These are phyloP conservation scores for Stemphylium beticola DNA, from an alignment of 2,329 filamentous ascomycete genomes.

Conservation along the genomic window DNA sequence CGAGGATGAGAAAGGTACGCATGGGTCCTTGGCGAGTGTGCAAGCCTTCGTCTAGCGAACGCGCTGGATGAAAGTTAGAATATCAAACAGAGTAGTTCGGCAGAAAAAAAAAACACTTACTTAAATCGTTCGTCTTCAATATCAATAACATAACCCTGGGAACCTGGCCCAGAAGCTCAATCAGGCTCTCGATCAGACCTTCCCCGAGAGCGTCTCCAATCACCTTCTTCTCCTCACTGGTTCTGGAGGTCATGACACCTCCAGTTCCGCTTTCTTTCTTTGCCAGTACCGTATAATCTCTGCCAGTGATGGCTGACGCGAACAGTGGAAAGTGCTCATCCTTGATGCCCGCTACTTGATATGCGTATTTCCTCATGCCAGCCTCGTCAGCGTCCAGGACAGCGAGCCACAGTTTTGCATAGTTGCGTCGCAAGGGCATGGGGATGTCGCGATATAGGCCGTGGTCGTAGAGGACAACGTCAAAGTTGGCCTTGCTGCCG, in stretches of 20 bases:
- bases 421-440: constrained; percentile 75
- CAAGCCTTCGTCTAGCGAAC: constrained; percentile 89
- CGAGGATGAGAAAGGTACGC: constrained; percentile 68
- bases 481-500: constrained; percentile 75
- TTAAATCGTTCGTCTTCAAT: constrained; percentile 96
- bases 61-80: constrained; percentile 55
- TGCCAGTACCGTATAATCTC: constrained; percentile 81
- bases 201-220: constrained; percentile 86
- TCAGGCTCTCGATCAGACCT: constrained; percentile 84
- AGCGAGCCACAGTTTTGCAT: constrained; percentile 97
- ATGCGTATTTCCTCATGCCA: constrained; percentile 85
- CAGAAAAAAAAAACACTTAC: constrained; percentile 49
- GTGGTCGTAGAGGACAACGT: constrained; percentile 95
- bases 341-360: constrained; percentile 85
- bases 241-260: constrained; percentile 63
- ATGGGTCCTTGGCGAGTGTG: constrained; percentile 72
- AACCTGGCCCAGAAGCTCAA: constrained; percentile 85
- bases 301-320: constrained; percentile 92
- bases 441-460: constrained; percentile 95
- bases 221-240: constrained; percentile 79
- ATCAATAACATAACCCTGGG: constrained; percentile 93
- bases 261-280: constrained; percentile 48
- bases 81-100: background rate
- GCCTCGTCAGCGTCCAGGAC: constrained; percentile 88
- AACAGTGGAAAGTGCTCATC: constrained; percentile 95